Evolutionary conservation across 177 flowering plant species (phyloP).

Genomic region (Tripterygium wilfordii): DNA sequence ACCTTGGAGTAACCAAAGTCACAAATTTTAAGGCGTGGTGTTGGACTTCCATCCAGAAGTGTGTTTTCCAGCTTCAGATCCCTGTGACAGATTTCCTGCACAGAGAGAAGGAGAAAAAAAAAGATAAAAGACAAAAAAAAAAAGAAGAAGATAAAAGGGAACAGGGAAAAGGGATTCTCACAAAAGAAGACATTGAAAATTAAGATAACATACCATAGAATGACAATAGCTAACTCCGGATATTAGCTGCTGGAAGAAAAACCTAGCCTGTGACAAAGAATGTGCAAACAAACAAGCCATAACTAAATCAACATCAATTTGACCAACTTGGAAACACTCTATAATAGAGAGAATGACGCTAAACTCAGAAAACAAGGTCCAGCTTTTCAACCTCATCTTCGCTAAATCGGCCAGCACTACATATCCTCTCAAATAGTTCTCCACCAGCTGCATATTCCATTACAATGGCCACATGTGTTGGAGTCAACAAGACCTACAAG

Average conservation of each 20-base stretch:
- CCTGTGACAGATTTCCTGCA: slow-evolving; percentile 68
- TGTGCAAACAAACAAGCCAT: not conserved
- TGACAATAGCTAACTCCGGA: slow-evolving; percentile 79
- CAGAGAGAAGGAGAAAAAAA: slow-evolving; percentile 1
- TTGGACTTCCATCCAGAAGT: slow-evolving; percentile 53
- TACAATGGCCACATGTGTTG: slow-evolving; percentile 52
- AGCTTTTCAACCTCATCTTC: slow-evolving; percentile 51
- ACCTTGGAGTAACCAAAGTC: slow-evolving; percentile 78
- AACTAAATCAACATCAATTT: not conserved
- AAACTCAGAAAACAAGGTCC: not conserved
- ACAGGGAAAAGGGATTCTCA: not conserved
- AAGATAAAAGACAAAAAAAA: not conserved
- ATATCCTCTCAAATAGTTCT: slow-evolving; percentile 54
- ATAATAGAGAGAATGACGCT: not conserved
- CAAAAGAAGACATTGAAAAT: not conserved
- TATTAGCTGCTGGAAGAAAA: slow-evolving; percentile 70
- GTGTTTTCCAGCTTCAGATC: slow-evolving; percentile 69
- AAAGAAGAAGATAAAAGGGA: too few relatives aligned
- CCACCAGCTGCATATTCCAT: slow-evolving; percentile 83
- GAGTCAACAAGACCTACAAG: slow-evolving; percentile 47
- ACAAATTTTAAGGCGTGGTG: slow-evolving; percentile 68
- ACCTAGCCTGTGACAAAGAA: slow-evolving; percentile 47
- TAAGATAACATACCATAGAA: slow-evolving; percentile 36
- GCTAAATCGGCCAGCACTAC: slow-evolving; percentile 66
- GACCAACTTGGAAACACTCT: not conserved